A percentile compares a stretch with the other conserved stretches of the same genome.
These are phyloP conservation scores for Incumbomyces lentus DNA, from an alignment of 2,329 filamentous ascomycete genomes.

Conservation along the genomic window DNA sequence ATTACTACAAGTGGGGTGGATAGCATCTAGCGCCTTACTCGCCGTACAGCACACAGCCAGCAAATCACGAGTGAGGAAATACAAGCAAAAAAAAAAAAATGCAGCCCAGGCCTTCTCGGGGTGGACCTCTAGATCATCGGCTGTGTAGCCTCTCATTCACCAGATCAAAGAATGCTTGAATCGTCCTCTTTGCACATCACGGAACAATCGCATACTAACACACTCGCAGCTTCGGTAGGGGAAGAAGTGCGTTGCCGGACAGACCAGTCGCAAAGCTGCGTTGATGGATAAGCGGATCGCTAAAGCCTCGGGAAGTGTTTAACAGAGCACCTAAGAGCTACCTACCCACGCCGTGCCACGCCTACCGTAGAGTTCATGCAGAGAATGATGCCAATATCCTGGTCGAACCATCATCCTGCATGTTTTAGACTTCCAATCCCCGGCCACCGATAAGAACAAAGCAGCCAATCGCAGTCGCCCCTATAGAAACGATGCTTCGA, in stretches of 20 bases:
- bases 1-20: slow-evolving; percentile 6
- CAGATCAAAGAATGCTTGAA: no score
- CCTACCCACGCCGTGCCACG: no score
- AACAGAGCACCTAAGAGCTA: background rate
- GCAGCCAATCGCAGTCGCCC: background rate
- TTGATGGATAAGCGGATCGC: background rate
- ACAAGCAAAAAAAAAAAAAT: slow-evolving; percentile 1
- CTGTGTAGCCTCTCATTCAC: background rate
- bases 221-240: background rate
- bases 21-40: background rate
- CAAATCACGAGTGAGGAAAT: slow-evolving; percentile 2
- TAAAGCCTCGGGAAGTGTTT: background rate
- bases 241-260: background rate
- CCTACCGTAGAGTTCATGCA: slow-evolving; percentile 8
- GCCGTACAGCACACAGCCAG: background rate
- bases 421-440: slow-evolving; percentile 1
- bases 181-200: no score
- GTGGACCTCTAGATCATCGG: background rate
- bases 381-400: background rate
- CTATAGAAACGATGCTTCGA: slow-evolving; percentile 3
- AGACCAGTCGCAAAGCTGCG: background rate
- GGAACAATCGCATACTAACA: background rate
- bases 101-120: background rate
- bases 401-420: background rate
- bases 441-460: slow-evolving; percentile 5